phyloP scores from a whole-genome alignment of 1,139 yeast species.

The Saccharomyces hybrid region DNA sequence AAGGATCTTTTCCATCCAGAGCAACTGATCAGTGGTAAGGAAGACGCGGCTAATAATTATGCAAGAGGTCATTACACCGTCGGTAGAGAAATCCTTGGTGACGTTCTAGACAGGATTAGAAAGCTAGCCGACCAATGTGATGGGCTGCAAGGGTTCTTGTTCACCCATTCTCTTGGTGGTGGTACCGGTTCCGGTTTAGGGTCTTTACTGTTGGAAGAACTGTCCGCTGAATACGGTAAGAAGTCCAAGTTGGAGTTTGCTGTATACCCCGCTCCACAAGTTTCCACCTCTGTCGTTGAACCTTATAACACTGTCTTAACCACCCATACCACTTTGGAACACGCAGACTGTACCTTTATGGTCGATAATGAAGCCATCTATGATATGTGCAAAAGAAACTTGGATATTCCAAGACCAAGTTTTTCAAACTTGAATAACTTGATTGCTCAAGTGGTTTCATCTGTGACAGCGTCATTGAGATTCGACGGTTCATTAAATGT shows the following conservation, averaged over 20 bases:
- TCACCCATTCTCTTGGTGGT: constrained; percentile 97
- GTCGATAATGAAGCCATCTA: constrained; percentile 97
- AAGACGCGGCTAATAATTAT: constrained; percentile 97
- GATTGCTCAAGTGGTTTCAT: constrained; percentile 95
- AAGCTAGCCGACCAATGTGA: constrained; percentile 96
- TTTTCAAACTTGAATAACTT: constrained; percentile 79
- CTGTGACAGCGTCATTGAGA: constrained; percentile 96
- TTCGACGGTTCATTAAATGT: constrained; percentile 95
- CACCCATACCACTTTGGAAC: constrained; percentile 93
- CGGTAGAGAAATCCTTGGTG: constrained; percentile 92
- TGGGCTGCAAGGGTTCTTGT: constrained; percentile 93
- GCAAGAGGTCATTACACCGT: constrained; percentile 99
- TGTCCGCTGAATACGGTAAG: constrained; percentile 88
- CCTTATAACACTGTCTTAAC: constrained; percentile 96
- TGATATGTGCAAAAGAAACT: constrained; percentile 93
- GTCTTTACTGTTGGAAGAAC: constrained; percentile 84
- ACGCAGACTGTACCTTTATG: constrained; percentile 98
- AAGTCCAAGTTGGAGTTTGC: constrained; percentile 96
- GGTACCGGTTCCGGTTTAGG: constrained; percentile 99
- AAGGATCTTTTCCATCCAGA: constrained; percentile 94
- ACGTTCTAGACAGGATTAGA: constrained; percentile 89
- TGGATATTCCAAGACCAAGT: constrained; percentile 87
- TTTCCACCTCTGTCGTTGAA: constrained; percentile 93
- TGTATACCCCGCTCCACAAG: constrained; percentile 96
- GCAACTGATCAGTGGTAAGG: constrained; percentile 93